phyloP scores from a whole-genome alignment of 2,329 filamentous ascomycete genomes.

The Sphaceloma murrayae region DNA sequence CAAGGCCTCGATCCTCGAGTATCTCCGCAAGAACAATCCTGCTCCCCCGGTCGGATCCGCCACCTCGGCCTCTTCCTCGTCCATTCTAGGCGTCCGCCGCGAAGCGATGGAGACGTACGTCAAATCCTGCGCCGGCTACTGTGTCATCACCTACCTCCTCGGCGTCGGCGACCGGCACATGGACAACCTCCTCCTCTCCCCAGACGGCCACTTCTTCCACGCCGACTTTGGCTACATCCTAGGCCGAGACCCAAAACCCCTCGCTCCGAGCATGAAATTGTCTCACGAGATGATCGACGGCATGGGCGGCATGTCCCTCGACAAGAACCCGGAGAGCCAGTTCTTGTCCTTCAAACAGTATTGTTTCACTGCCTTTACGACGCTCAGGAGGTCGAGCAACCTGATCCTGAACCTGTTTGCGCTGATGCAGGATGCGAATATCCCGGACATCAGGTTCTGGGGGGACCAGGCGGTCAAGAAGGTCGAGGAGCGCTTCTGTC shows the following conservation, averaged over 20 bases:
- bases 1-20: slow-evolving; percentile 66
- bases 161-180: slow-evolving; percentile 93
- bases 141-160: slow-evolving; percentile 94
- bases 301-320: slow-evolving; percentile 62
- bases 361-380: slow-evolving; percentile 88
- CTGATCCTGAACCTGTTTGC: slow-evolving; percentile 92
- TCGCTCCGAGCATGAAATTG: slow-evolving; percentile 93
- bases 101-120: slow-evolving; percentile 93
- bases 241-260: slow-evolving; percentile 91
- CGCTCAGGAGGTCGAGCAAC: slow-evolving; percentile 78
- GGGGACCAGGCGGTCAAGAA: slow-evolving; percentile 83
- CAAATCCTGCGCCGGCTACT: slow-evolving; percentile 93
- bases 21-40: slow-evolving; percentile 80
- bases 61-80: slow-evolving; percentile 50
- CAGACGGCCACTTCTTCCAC: slow-evolving; percentile 93
- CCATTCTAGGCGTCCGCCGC: slow-evolving; percentile 72
- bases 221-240: slow-evolving; percentile 98
- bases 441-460: slow-evolving; percentile 76
- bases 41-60: slow-evolving; percentile 70
- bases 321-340: slow-evolving; percentile 36
- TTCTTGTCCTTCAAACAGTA: slow-evolving; percentile 90
- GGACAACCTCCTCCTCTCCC: slow-evolving; percentile 85
- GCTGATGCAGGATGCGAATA: slow-evolving; percentile 95
- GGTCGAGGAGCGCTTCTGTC: slow-evolving; percentile 85
- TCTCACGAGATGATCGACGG: slow-evolving; percentile 98